Evolutionary conservation across 352 stramenopile genomes (phyloP), one percentile per base, ranked within the genome.

Genomic region (Blastocystis hominis): DNA sequence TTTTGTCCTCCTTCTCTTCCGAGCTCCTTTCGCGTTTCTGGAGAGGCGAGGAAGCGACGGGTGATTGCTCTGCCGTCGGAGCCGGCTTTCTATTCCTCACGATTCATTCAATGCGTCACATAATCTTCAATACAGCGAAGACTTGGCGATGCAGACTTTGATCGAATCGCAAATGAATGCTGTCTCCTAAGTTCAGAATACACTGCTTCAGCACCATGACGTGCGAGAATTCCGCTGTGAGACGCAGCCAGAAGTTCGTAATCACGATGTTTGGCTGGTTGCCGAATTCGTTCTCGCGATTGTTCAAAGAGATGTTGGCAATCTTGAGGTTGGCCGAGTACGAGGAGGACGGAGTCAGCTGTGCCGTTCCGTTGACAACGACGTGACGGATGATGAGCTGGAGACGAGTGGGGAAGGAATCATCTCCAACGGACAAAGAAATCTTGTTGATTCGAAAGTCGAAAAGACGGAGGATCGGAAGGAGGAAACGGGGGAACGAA

Each of bases 251-350:
- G 72, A 84, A 84, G 55, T 59, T 66, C 38, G 34, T 36, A 30
- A 84, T 30, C 53, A 84, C 3, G 9, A 84, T 10, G 56, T 84
- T 84, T 17, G 72, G 72, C 55, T 84, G 72, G 24, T 53, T 69
- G 30, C 68, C 72, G 44, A 84, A 69, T 4, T 46, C 72, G 44
- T 84, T 84, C 36, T 84, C 72, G 7, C 55, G 42, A 47, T 84
- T 84, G 34, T 36, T 53, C 20, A 84, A 2, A 13, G 55, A 84
- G 38, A 84, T 64, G 7, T 34, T 47, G 20, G 30, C 1, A 1
- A 84, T 50, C 17, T 59, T 69, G 30, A 84, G 55, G 36, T 69
- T 53, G 17, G 30, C 20, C 0, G 34, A 13, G 1, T 66, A 13
- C 50, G 50, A 69, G 24, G 72, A 66, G 17, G 47, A 47, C n/a